phyloP scores from a whole-genome alignment of 192 early-diverging fungal genomes.

The Oehlia diaphana region DNA sequence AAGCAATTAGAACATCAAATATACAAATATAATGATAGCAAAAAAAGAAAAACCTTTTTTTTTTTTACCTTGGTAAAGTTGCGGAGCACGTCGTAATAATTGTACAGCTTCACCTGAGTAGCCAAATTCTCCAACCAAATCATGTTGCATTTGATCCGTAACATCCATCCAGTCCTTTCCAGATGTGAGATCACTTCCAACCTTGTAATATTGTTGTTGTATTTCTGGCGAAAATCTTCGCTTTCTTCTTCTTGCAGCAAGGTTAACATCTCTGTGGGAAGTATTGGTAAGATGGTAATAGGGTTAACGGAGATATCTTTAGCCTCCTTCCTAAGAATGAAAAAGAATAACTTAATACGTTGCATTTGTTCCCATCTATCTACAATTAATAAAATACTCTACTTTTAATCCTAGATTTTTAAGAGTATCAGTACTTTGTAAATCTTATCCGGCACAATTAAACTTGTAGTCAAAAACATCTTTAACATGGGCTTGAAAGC shows the following conservation, averaged over 20 bases:
- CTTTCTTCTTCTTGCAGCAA: slow-evolving; percentile 17
- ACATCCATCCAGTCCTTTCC: slow-evolving; percentile 24
- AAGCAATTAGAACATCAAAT: neutral
- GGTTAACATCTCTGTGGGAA: slow-evolving; percentile 13
- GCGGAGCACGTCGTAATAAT: slow-evolving; percentile 24
- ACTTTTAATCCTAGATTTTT: neutral
- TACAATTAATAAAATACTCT: neutral
- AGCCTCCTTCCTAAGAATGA: slow-evolving; percentile 3
- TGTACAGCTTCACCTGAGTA: slow-evolving; percentile 19
- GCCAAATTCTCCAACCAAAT: slow-evolving; percentile 24
- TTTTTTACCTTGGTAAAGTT: slow-evolving; percentile 15
- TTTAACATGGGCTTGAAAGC: neutral
- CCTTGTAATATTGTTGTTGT: slow-evolving; percentile 20
- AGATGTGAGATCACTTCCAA: slow-evolving; percentile 15
- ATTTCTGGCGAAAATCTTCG: slow-evolving; percentile 16
- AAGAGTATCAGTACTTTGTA: slow-evolving; percentile 7
- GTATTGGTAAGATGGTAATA: slow-evolving; percentile 12
- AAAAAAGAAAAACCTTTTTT: neutral
- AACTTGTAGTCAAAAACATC: neutral
- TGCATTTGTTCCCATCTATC: neutral
- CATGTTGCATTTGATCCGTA: slow-evolving; percentile 20
- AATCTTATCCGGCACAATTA: neutral
- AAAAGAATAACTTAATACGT: neutral
- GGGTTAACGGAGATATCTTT: neutral
- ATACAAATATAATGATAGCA: neutral